Percentiles rank a stretch among this genome's conserved stretches.
These are phyloP conservation scores for Aspergillus heteromorphus DNA, from an alignment of 495 filamentous ascomycete species.

Conservation along the genomic window DNA sequence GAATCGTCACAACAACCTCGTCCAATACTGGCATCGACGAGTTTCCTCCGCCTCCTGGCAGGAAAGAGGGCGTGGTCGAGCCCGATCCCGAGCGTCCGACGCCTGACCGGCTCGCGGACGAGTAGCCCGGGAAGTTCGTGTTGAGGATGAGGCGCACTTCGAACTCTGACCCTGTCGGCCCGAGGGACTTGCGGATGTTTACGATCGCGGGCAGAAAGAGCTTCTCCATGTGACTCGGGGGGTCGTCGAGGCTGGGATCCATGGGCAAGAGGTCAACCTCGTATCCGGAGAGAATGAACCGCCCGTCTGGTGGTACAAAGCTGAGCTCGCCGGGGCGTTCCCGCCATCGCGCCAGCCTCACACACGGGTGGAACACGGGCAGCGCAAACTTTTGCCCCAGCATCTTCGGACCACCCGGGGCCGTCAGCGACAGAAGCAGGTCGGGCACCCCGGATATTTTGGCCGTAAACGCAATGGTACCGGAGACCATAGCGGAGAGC, in stretches of 20 bases:
- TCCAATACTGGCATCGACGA: constrained; percentile 58
- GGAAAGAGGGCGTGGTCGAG: constrained; percentile 56
- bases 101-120: constrained; percentile 28
- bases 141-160: constrained; percentile 77
- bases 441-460: constrained; percentile 95
- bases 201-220: constrained; percentile 76
- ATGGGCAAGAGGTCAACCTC: constrained; percentile 85
- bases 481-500: constrained; percentile 80
- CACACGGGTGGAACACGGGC: constrained; percentile 97
- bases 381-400: constrained; percentile 70
- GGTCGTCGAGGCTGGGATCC: constrained; percentile 35
- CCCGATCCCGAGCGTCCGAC: constrained; percentile 41
- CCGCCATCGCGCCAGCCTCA: constrained; percentile 77
- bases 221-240: constrained; percentile 51
- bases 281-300: constrained; percentile 92
- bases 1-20: constrained; percentile 74
- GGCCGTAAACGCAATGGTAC: constrained; percentile 89
- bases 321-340: constrained; percentile 84
- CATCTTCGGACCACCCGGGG: constrained; percentile 68
- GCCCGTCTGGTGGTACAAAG: constrained; percentile 91
- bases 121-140: constrained; percentile 49
- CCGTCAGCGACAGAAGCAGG: constrained; percentile 70
- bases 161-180: constrained; percentile 71
- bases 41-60: constrained; percentile 49
- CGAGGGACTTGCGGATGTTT: constrained; percentile 75